Base-by-base conservation (phyloP, 2,329 filamentous ascomycete species). In the Cladosporium sp. region DNA sequence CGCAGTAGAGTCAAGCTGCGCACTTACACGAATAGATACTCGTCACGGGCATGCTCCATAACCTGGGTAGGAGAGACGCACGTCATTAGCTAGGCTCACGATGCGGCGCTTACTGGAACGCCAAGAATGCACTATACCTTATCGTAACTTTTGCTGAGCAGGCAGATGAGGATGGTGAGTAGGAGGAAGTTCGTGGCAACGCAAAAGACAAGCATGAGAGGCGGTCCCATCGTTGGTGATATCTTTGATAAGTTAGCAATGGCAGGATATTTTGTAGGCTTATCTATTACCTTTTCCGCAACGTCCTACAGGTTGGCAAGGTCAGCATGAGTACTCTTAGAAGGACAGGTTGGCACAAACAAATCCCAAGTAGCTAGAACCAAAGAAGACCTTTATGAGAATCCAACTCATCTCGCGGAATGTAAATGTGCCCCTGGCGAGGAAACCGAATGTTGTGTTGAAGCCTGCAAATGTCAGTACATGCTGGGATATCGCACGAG, bases 331-430 rank as follows among this genome's bases (percentile, higher is more conserved):
- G 19, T 2, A n/a, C 10, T 42, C 24, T 32, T 2, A 10, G 28
- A 9, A 32, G 12, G 12, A n/a, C 13, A 8, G 17, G 19, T 8
- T 28, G 40, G 34, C 15, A 80, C 81, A 74, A 67, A 84, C 82
- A 67, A 93, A 91, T 44, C 89, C 89, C 49, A 91, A 80, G 66
- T 84, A 89, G 69, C 83, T 88, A 17, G 86, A 87, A 10, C 89
- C 89, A 68, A 90, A 91, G 70, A 92, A 92, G 53, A 92, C 90
- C 71, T 90, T 90, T 61, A 89, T 87, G 57, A 91, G 73, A 61
- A 89, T 85, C 81, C 87, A 88, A 35, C 86, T 85, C 87, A 92
- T 92, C 57, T 85, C 76, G 9, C 76, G 73, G 22, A 88, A 80
- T 4, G 78, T 81, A 67, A 87, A 91, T 1, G 76, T 74, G 51